Percentiles rank a stretch among this genome's conserved stretches.
phyloP scores from a whole-genome alignment of 176 grass and related monocot species.

The Raddia distichophylla region DNA sequence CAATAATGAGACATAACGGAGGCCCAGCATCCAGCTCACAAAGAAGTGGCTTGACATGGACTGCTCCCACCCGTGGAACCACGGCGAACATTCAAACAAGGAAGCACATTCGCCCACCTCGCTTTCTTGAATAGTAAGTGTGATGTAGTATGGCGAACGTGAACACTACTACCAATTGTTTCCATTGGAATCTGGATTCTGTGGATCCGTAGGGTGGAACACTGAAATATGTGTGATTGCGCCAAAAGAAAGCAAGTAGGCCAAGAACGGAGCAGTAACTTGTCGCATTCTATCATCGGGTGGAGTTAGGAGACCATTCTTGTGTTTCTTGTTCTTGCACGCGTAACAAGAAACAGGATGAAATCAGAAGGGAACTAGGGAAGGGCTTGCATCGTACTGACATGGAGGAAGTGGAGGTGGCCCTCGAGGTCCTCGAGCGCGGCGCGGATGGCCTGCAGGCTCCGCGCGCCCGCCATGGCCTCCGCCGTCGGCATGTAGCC shows the following conservation, averaged over 20 bases:
- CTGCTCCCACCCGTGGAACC: not conserved
- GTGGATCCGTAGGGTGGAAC: not conserved
- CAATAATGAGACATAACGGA: conserved; percentile 8
- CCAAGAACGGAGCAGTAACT: not conserved
- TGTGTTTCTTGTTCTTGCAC: not conserved
- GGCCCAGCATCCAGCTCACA: conserved; percentile 17
- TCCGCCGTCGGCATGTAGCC: not conserved
- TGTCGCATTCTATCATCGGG: not conserved
- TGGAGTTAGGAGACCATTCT: not conserved
- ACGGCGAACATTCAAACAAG: not conserved
- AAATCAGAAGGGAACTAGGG: not conserved
- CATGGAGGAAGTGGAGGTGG: conserved; percentile 76
- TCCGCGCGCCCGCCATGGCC: conserved; percentile 55
- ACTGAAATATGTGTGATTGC: not conserved
- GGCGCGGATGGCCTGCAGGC: conserved; percentile 67
- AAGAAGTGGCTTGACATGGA: not conserved
- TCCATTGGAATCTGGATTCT: conserved; percentile 10
- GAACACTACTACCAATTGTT: not conserved
- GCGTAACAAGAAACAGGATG: not conserved
- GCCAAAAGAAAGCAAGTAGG: not conserved
- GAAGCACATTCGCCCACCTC: not conserved
- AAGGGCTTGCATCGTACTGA: conserved; percentile 41
- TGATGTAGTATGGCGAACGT: not conserved
- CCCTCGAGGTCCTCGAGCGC: conserved; percentile 84
- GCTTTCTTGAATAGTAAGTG: not conserved